Evolutionary conservation across 1,139 yeast species (phyloP).

Genomic region (Debaryomyces robertsiae): DNA sequence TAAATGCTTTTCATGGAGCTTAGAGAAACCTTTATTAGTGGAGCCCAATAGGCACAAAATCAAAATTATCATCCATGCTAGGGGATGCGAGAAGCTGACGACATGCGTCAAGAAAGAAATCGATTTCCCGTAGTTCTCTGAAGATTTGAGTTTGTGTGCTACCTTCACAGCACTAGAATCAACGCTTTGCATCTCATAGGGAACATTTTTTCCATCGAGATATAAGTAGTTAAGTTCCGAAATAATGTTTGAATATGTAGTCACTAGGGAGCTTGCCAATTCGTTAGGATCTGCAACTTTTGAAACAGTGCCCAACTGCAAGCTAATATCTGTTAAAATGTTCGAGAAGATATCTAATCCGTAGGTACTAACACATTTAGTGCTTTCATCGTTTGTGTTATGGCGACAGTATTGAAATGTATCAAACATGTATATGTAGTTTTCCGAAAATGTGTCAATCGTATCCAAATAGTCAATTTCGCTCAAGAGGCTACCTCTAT

Average conservation of each 20-base stretch:
- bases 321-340: slow-evolving; percentile 52
- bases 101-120: not conserved
- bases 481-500: slow-evolving; percentile 21
- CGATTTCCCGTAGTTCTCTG: slow-evolving; percentile 8
- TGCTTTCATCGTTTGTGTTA: slow-evolving; percentile 20
- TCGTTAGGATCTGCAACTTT: slow-evolving; percentile 35
- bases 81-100: slow-evolving; percentile 1
- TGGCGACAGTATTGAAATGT: slow-evolving; percentile 53
- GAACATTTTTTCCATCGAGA: slow-evolving; percentile 12
- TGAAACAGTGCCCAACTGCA: slow-evolving; percentile 46
- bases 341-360: slow-evolving; percentile 53
- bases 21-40: slow-evolving; percentile 1
- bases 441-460: slow-evolving; percentile 49
- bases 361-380: slow-evolving; percentile 36
- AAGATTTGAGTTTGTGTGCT: slow-evolving; percentile 5
- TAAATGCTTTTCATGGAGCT: slow-evolving; percentile 1
- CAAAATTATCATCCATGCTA: slow-evolving; percentile 3
- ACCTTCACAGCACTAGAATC: slow-evolving; percentile 3
- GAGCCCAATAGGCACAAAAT: not conserved
- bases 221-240: slow-evolving; percentile 19
- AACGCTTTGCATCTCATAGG: not conserved
- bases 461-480: slow-evolving; percentile 24
- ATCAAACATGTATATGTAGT: slow-evolving; percentile 45
- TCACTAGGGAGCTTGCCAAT: slow-evolving; percentile 45
- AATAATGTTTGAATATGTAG: slow-evolving; percentile 31